Base-by-base conservation (phyloP, 2,329 filamentous ascomycete genomes). In the Acarospora socialis region DNA sequence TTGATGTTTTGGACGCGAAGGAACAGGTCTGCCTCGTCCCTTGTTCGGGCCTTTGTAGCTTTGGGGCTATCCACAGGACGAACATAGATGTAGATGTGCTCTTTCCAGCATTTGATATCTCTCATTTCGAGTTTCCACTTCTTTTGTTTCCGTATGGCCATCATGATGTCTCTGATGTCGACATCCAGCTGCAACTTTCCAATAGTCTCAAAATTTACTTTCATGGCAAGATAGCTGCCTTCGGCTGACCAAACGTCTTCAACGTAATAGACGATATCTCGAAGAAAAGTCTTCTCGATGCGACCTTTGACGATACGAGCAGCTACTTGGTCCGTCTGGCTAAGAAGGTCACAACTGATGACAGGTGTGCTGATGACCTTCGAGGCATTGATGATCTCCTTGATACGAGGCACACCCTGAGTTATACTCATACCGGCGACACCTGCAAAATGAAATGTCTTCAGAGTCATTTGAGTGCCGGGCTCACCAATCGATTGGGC, bases 401-500 rank as follows among this genome's bases (percentile, higher is more conserved):
- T 98, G 64, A 98, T 98, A 76, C 90, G 87, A 1, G 90, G 90
- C 5, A 98, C 90, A 81, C 90, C 90, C 51, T 94, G 83, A 0
- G 90, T 98, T 51, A 98, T 93, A 68, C 83, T 93, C 90, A 98
- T 95, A 54, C 87, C 87, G 25, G 90, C 90, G 42, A 98, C 90
- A 80, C 90, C 90, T 52, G 90, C 90, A 64, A 98, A 98, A 79
- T 95, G 90, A 73, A 95, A 95, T 52, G 90, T 95, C 61, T 95
- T 95, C 42, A 98, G 62, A 1, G 90, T 98, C 90, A 98, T 98
- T 57, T 98, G 90, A 1, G 90, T 98, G 53, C 90, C 90, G 0
- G 90, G 90, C 51, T 98, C 90, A 58, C 90, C 90, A 46, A 98
- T 98, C 1, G 87, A 95, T 55, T 98, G 90, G 1, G 90, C 90